Evolutionary conservation across 1,284 basidiomycete species (phyloP), one percentile per base, ranked within the genome.

Genomic region (Apiotrichum porosum): DNA sequence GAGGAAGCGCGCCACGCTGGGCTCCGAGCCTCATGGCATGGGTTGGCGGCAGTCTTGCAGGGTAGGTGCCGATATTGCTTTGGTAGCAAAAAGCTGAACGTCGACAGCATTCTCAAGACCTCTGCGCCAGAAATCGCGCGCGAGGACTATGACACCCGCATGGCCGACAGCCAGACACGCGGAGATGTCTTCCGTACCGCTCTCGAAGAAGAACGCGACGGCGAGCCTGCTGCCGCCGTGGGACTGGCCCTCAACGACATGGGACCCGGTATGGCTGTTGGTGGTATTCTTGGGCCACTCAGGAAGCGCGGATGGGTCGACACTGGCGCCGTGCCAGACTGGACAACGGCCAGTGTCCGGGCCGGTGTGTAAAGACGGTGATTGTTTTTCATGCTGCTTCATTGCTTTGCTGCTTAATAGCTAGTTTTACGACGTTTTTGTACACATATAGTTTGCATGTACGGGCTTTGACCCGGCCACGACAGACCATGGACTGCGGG

Each of bases 41-140:
- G 91, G 83, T 97, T n/a, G 92, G 92, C 3, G 92, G 88, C 0
- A 91, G 88, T 30, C 71, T 97, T 14, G 88, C 90, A 3, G 93
- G 92, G 85, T 89, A 69, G 58, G 83, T 75, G n/a, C n/a, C 28
- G 9, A 3, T 10, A n/a, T 13, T 24, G 2, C 4, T 21, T 9
- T 15, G 6, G 13, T 28, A 19, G n/a, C 10, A 4, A 3, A 18
- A 14, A 18, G 33, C 43, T 52, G 26, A 44, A 6, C n/a, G n/a
- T 13, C 51, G 39, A 19, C 58, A 84, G 83, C 0, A 77, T 86
- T 12, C 75, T 95, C 44, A 93, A 94, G 72, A 88, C 84, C 0
- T 85, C 87, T 2, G 88, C 86, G 2, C 79, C 78, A 5, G 90
- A 93, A 64, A 79, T 94, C 12, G 64, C 82, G 32, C 78, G 88